phyloP scores from a whole-genome alignment of 108 stramenopile genomes.

The Skeletonema tropicum region DNA sequence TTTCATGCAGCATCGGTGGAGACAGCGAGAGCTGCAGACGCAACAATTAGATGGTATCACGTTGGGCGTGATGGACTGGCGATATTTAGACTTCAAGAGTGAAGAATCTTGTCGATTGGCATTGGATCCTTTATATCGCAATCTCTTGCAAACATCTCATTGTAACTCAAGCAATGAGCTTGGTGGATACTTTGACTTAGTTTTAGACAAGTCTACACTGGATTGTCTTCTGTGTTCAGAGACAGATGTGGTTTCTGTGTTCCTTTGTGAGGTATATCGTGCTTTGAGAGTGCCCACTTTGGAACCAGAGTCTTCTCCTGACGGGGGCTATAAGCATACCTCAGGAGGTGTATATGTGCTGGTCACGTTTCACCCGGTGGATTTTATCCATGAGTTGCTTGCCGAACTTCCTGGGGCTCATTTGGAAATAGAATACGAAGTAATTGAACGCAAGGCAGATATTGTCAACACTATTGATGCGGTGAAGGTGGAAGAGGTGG shows the following conservation, averaged over 20 bases:
- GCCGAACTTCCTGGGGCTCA: slow-evolving; percentile 70
- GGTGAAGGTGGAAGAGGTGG: not conserved
- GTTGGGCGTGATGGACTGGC: slow-evolving; percentile 47
- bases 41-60: slow-evolving; percentile 1
- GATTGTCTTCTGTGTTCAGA: slow-evolving; percentile 84
- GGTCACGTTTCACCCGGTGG: slow-evolving; percentile 74
- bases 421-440: slow-evolving; percentile 61
- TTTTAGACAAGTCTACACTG: slow-evolving; percentile 84
- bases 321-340: not conserved
- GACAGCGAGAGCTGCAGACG: slow-evolving; percentile 7
- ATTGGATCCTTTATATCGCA: slow-evolving; percentile 22
- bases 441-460: slow-evolving; percentile 70
- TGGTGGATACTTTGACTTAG: slow-evolving; percentile 61
- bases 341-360: slow-evolving; percentile 69
- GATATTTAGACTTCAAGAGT: slow-evolving; percentile 21
- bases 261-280: slow-evolving; percentile 70
- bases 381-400: slow-evolving; percentile 63
- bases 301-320: not conserved
- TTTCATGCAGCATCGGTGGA: slow-evolving; percentile 71
- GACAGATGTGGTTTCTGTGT: slow-evolving; percentile 53
- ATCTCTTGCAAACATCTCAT: not conserved
- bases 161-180: not conserved
- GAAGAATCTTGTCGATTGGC: slow-evolving; percentile 29
- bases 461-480: slow-evolving; percentile 11
- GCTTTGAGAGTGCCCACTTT: slow-evolving; percentile 44